Base-by-base conservation (phyloP, 306 rosid species). In the Glycine latifolia region DNA sequence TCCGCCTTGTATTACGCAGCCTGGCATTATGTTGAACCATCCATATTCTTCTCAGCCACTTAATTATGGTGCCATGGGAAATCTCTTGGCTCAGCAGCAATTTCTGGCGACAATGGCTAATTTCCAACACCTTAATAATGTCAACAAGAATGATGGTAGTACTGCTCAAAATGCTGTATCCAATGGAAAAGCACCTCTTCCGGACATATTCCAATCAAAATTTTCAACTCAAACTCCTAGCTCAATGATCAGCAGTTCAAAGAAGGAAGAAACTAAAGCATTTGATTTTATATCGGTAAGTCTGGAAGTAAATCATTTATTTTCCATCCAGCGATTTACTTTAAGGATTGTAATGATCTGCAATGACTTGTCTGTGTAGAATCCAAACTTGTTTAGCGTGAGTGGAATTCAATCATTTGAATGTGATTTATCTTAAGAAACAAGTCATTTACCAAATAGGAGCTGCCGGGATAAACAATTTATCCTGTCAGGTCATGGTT, bases 71-170 rank as follows among this genome's bases (percentile, higher is more conserved):
- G 53, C 52, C 72, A 4, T 67, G 52, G 72, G 72, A 67, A 67
- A 67, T 43, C 72, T 67, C 53, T 67, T 67, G 52, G 72, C 72
- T 67, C 72, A 67, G 53, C 72, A 67, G 72, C 72, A 67, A 67
- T 67, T 41, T 67, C 72, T 67, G 72, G 72, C 72, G 8, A 67
- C 72, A 67, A 43, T 67, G 53, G 13, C 33, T 67, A 67, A 67
- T 44, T 44, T 67, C 54, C 73, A 67, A 67, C 39, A 44, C 53
- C 53, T 67, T 53, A 43, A 67, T 67, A 16, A 44, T 44, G 54
- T 44, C 54, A 67, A 10, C 73, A 67, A 41, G 73, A 67, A 67
- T 8, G 73, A 67, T 67, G 37, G 37, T 16, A 16, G 54, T 16
- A 44, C 54, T 4, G 37, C 54, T 16, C 35, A 9, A 67, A 16